Evolutionary conservation across 495 filamentous ascomycete genomes (phyloP).

Genomic region (Immersiella caudata): DNA sequence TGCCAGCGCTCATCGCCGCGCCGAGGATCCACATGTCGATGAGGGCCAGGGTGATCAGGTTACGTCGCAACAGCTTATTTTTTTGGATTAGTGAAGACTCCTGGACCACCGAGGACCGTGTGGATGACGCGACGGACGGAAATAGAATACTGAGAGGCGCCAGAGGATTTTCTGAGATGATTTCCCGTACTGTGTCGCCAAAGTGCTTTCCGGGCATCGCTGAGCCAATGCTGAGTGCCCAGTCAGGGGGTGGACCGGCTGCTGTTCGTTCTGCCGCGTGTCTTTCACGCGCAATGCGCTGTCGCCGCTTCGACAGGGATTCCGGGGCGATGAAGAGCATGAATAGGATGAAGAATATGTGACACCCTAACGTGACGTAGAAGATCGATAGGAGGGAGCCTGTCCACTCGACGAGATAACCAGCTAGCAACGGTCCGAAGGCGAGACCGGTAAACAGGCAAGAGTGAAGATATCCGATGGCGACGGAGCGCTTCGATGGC

Average conservation of each 20-base stretch:
- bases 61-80: slow-evolving; percentile 67
- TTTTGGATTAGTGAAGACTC: slow-evolving; percentile 20
- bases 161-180: slow-evolving; percentile 60
- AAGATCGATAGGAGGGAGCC: slow-evolving; percentile 73
- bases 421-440: slow-evolving; percentile 76
- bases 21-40: slow-evolving; percentile 80
- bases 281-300: slow-evolving; percentile 68
- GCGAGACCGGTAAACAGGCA: slow-evolving; percentile 86
- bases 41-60: slow-evolving; percentile 75
- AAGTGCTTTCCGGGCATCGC: slow-evolving; percentile 26
- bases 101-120: not conserved
- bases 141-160: slow-evolving; percentile 76
- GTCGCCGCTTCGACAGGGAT: slow-evolving; percentile 70
- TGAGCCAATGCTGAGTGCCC: slow-evolving; percentile 7
- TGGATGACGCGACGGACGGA: slow-evolving; percentile 59
- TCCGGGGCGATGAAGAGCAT: slow-evolving; percentile 76
- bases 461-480: slow-evolving; percentile 87
- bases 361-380: slow-evolving; percentile 71
- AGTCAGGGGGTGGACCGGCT: slow-evolving; percentile 19
- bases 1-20: slow-evolving; percentile 77
- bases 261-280: slow-evolving; percentile 44
- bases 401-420: slow-evolving; percentile 71
- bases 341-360: slow-evolving; percentile 69
- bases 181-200: slow-evolving; percentile 18
- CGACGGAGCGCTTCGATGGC: slow-evolving; percentile 75